These are phyloP conservation scores for Phytophthora pinifolia DNA, from an alignment of 352 stramenopile genomes.

Conservation along the genomic window DNA sequence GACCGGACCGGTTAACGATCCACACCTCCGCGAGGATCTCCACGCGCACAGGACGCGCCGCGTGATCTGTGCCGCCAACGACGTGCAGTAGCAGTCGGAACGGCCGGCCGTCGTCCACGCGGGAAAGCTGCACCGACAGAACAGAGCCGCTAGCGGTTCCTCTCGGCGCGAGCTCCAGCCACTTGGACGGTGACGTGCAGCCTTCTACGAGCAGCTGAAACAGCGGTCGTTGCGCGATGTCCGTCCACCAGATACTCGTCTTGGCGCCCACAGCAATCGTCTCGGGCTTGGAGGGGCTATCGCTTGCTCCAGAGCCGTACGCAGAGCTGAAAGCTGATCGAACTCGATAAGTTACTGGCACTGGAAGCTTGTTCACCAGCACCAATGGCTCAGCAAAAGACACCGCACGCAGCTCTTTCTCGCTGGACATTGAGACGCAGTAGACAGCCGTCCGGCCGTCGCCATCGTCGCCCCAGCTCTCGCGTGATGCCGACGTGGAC, in stretches of 20 bases:
- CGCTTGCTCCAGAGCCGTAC: constrained; percentile 32
- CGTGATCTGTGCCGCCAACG: constrained; percentile 23
- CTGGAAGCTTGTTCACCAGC: constrained; percentile 80
- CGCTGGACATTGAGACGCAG: constrained; percentile 60
- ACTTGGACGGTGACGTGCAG: constrained; percentile 59
- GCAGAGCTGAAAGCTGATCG: constrained; percentile 42
- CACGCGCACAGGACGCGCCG: constrained; percentile 31
- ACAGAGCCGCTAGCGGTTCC: constrained; percentile 49
- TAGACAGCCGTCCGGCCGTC: constrained; percentile 57
- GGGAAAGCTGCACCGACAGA: constrained; percentile 60
- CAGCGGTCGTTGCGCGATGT: constrained; percentile 58
- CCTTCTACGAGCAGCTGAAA: constrained; percentile 72
- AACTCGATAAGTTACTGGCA: constrained; percentile 58
- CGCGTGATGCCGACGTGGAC: constrained; percentile 24
- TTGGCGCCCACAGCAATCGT: constrained; percentile 57
- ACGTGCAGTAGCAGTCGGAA: constrained; percentile 77
- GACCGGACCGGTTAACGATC: constrained; percentile 80
- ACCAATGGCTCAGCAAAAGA: constrained; percentile 67
- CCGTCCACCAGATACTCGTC: constrained; percentile 77
- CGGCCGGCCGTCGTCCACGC: constrained; percentile 51
- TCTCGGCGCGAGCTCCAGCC: constrained; percentile 60
- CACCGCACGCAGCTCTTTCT: constrained; percentile 69
- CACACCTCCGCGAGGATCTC: constrained; percentile 63
- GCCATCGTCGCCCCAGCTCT: constrained; percentile 18
- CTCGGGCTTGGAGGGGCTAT: constrained; percentile 34